A percentile compares a stretch with the other conserved stretches of the same genome.
Evolutionary conservation across 805 yeast genomes (phyloP).

Genomic region (Nakazawaea wyomingensis): DNA sequence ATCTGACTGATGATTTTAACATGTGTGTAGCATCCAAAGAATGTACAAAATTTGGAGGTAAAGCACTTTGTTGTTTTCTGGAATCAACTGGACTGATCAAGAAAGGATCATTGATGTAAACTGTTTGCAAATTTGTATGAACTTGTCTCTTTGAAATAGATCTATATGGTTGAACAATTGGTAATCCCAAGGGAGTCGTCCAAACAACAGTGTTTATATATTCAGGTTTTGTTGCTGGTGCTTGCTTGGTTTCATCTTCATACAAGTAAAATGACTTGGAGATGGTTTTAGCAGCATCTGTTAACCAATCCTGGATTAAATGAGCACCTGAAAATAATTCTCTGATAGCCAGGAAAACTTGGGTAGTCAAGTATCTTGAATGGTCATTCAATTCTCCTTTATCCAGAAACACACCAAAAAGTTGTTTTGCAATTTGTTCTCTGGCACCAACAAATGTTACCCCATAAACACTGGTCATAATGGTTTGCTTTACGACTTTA

Average conservation of each 20-base stretch:
- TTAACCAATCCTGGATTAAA: slow-evolving; percentile 93
- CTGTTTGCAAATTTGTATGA: slow-evolving; percentile 79
- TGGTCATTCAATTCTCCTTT: slow-evolving; percentile 35
- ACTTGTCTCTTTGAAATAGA: slow-evolving; percentile 59
- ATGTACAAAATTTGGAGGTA: slow-evolving; percentile 94
- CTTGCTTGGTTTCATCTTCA: slow-evolving; percentile 36
- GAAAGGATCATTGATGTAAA: slow-evolving; percentile 86
- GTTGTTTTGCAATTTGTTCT: slow-evolving; percentile 77
- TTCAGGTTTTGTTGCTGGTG: slow-evolving; percentile 46
- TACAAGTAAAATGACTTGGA: slow-evolving; percentile 73
- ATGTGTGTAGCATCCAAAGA: slow-evolving; percentile 96
- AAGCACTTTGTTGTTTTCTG: slow-evolving; percentile 86
- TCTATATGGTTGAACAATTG: slow-evolving; percentile 96
- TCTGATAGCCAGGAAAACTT: slow-evolving; percentile 79
- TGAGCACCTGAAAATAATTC: slow-evolving; percentile 90
- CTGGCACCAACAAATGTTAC: slow-evolving; percentile 93
- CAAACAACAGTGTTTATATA: slow-evolving; percentile 88
- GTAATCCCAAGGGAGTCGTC: slow-evolving; percentile 95
- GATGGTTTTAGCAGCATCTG: slow-evolving; percentile 75
- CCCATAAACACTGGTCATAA: slow-evolving; percentile 97
- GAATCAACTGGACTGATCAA: slow-evolving; percentile 77
- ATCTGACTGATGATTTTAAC: slow-evolving; percentile 80
- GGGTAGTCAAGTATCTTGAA: slow-evolving; percentile 64
- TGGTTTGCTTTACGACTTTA: slow-evolving; percentile 93
- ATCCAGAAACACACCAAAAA: slow-evolving; percentile 48